These are phyloP conservation scores for Fusarium compactum DNA, from an alignment of 2,329 filamentous ascomycete genomes.

Conservation along the genomic window DNA sequence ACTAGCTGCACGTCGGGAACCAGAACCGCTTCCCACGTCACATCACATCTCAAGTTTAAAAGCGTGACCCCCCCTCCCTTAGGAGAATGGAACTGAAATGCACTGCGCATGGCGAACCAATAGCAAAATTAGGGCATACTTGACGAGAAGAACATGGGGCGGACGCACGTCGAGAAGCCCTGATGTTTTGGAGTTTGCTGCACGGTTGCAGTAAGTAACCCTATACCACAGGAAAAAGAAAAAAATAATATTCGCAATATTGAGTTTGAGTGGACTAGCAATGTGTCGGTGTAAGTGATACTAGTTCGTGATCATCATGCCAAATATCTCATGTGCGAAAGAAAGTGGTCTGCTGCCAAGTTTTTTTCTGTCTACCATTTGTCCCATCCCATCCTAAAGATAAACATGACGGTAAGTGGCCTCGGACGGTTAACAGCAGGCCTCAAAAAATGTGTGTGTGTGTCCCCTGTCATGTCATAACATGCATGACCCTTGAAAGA, in stretches of 20 bases:
- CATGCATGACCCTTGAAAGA: constrained; percentile 30
- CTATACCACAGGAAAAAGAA: constrained; percentile 33
- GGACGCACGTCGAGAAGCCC: constrained; percentile 21
- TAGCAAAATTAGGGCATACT: constrained; percentile 28
- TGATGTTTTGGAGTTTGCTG: constrained; percentile 17
- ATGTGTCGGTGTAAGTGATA: constrained; percentile 12
- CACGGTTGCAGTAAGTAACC: constrained; percentile 31
- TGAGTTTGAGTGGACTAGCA: too few species aligned
- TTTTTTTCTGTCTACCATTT: constrained; percentile 6
- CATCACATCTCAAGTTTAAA: constrained; percentile 34
- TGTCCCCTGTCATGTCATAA: constrained; percentile 22
- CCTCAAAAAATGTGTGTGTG: constrained; percentile 31
- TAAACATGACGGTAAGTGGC: neutral
- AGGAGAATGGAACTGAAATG: neutral
- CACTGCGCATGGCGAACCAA: constrained; percentile 26
- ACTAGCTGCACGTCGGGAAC: constrained; percentile 43
- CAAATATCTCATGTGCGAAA: constrained; percentile 19
- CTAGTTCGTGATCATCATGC: constrained; percentile 21
- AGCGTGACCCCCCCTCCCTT: constrained; percentile 17
- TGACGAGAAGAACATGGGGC: constrained; percentile 21
- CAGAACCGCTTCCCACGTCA: constrained; percentile 39
- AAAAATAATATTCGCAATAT: constrained; percentile 9
- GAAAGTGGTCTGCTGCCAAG: constrained; percentile 38
- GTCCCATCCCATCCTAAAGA: neutral
- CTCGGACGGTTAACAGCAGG: constrained; percentile 14